Base-by-base conservation (phyloP, 805 yeast genomes). In the Saturnispora dispora region DNA sequence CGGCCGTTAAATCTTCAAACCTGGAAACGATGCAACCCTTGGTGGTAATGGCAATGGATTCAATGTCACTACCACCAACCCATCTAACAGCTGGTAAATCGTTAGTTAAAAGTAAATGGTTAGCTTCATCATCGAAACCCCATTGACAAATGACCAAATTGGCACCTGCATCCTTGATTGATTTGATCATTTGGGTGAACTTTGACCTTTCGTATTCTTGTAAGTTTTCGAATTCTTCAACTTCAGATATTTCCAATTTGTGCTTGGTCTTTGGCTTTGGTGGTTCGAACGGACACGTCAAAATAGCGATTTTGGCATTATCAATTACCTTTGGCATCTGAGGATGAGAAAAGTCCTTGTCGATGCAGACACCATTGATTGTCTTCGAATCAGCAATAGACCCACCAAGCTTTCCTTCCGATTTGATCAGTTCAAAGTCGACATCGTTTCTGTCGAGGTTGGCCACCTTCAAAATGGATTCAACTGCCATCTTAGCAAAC, bases 231-330 rank as follows among this genome's bases (percentile, higher is more conserved):
- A 90, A 93, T 71, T 93, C 99, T 62, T 90, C 97, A 20, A 89
- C 96, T n/a, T 85, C 71, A 15, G 91, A 79, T 57, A 91, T 91
- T 66, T 91, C 96, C 61, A 91, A 76, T 76, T 91, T 91, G 73
- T 91, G 99, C 72, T 93, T 93, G 23, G 99, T 93, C 74, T 93
- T 93, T 59, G 99, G 99, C 72, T 93, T 93, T 62, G 99, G 99
- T 40, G 99, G 99, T 74, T 93, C 99, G 65, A 93, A 93, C 60
- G 99, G 98, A 73, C 98, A 91, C 2, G 99, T 93, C 65, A 93
- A 76, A 58, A 93, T 91, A 46, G 98, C 98, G 55, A 93, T 77
- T 66, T 87, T 88, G 57, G 88, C 95, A 67, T 89, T 85, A 54
- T 74, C 68, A 45, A 91, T 77, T 50, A 68, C 67, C 64, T 88